phyloP scores from a whole-genome alignment of 78 protist species.

The Dictyostelium brefeldianum region DNA sequence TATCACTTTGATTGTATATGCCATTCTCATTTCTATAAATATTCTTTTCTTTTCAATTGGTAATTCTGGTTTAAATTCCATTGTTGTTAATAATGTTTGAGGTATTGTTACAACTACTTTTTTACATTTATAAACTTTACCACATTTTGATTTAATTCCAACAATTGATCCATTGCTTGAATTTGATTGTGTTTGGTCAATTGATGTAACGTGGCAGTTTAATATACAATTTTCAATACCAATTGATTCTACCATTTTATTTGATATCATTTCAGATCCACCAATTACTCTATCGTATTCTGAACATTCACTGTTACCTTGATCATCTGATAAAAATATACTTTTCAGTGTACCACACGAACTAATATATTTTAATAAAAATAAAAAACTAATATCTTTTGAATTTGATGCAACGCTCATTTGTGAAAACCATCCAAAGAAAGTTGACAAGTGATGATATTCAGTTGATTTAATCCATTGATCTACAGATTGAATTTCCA shows the following conservation, averaged over 20 bases:
- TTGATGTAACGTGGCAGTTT: neutral
- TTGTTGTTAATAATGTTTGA: neutral
- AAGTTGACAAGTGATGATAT: neutral
- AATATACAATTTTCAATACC: neutral
- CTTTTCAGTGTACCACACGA: neutral
- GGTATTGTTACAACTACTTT: neutral
- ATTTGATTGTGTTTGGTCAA: neutral
- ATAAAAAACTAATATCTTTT: neutral
- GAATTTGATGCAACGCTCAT: neutral
- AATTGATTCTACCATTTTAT: neutral
- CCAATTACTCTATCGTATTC: neutral
- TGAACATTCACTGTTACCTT: neutral
- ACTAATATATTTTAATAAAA: neutral
- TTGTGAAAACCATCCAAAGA: neutral
- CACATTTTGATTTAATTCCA: neutral
- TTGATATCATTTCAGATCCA: neutral
- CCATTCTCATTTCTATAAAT: conserved; percentile 14
- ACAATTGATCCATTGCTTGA: neutral
- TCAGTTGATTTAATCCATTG: neutral
- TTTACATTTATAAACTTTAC: neutral
- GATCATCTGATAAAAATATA: neutral
- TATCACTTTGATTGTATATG: conserved; percentile 36
- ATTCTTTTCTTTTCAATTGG: neutral
- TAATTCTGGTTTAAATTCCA: neutral
- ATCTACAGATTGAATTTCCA: neutral